A percentile compares a stretch with the other conserved stretches of the same genome.
These are phyloP conservation scores for Xylaria hypoxylon DNA, from an alignment of 2,329 filamentous ascomycete genomes.

Conservation along the genomic window DNA sequence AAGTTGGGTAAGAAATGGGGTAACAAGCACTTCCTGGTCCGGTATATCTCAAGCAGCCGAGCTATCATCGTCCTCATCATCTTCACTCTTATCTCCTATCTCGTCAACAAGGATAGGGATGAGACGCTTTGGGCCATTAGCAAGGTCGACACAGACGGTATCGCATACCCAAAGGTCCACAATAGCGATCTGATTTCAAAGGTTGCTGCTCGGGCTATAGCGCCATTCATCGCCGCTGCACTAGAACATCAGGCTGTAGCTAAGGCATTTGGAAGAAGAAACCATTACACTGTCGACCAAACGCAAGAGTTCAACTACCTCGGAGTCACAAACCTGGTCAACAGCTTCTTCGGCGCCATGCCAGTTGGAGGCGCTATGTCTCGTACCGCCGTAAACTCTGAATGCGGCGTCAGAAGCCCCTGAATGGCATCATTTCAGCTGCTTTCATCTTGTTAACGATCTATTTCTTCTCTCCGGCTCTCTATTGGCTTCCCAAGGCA, in stretches of 20 bases:
- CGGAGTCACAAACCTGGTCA: conserved; percentile 71
- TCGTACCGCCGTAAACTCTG: conserved; percentile 74
- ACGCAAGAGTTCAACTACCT: conserved; percentile 75
- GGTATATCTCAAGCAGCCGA: conserved; percentile 69
- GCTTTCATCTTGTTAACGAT: conserved; percentile 71
- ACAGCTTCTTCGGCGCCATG: conserved; percentile 74
- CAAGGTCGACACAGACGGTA: conserved; percentile 67
- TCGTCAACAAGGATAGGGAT: conserved; percentile 66
- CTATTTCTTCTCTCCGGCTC: conserved; percentile 68
- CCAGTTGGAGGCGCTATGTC: conserved; percentile 75
- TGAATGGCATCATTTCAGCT: conserved; percentile 70
- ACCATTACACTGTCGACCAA: conserved; percentile 72
- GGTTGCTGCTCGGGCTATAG: conserved; percentile 66
- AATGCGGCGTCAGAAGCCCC: conserved; percentile 70
- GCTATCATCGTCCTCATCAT: conserved; percentile 71
- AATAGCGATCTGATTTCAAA: conserved; percentile 61
- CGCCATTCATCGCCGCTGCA: conserved; percentile 70
- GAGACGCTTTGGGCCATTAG: conserved; percentile 68
- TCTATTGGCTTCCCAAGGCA: conserved; percentile 76
- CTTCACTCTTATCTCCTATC: conserved; percentile 72
- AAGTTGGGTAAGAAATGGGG: conserved; percentile 70
- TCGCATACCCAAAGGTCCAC: conserved; percentile 63
- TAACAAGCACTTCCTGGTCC: conserved; percentile 66
- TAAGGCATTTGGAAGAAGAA: conserved; percentile 70
- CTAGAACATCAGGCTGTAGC: conserved; percentile 75